Evolutionary conservation across 1,139 yeast species (phyloP).

Genomic region (Taphrina populina): DNA sequence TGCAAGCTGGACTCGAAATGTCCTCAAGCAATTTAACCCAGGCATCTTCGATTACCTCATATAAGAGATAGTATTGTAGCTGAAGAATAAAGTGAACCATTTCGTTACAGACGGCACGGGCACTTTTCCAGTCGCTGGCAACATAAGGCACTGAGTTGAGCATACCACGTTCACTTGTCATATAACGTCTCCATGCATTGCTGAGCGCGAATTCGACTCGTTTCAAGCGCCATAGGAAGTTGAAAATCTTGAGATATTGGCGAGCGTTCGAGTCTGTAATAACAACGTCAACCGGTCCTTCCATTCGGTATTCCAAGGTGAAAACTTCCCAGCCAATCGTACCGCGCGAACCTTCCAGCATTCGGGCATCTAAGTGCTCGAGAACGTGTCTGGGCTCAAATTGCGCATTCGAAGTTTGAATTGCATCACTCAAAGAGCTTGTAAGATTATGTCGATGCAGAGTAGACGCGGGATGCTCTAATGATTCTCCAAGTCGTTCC

Average conservation of each 20-base stretch:
- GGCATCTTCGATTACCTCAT: conserved; percentile 47
- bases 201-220: conserved; percentile 59
- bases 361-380: conserved; percentile 75
- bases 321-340: conserved; percentile 81
- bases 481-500: conserved; percentile 54
- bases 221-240: conserved; percentile 76
- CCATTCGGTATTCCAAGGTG: conserved; percentile 76
- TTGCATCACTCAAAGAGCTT: conserved; percentile 63
- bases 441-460: conserved; percentile 68
- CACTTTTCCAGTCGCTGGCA: conserved; percentile 42
- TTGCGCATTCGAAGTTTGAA: conserved; percentile 61
- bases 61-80: conserved; percentile 47
- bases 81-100: conserved; percentile 48
- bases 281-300: conserved; percentile 52
- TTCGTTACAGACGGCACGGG: conserved; percentile 43
- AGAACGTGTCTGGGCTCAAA: conserved; percentile 49
- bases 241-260: conserved; percentile 77
- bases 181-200: conserved; percentile 50
- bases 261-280: conserved; percentile 48
- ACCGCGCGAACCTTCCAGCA: conserved; percentile 67
- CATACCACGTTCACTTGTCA: conserved; percentile 42
- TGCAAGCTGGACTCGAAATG: conserved; percentile 41
- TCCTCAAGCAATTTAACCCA: conserved; percentile 45
- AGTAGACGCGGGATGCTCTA: conserved; percentile 62
- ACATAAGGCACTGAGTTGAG: conserved; percentile 34